These are phyloP conservation scores for Knufia fluminis DNA, from an alignment of 2,329 filamentous ascomycete species.

Conservation along the genomic window DNA sequence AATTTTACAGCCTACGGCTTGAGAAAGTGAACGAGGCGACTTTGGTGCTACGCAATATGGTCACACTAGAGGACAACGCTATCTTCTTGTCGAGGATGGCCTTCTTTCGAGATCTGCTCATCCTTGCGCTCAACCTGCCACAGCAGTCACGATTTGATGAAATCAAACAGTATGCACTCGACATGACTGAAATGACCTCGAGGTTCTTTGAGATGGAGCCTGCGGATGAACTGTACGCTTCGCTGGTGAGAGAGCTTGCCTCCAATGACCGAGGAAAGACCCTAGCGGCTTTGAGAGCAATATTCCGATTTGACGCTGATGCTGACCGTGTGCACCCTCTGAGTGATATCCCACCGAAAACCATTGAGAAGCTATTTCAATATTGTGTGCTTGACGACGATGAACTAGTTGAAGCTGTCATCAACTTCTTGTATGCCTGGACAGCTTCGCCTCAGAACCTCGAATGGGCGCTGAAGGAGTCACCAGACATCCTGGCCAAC, in stretches of 20 bases:
- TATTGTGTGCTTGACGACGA: slow-evolving; percentile 54
- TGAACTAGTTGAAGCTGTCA: slow-evolving; percentile 74
- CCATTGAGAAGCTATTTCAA: slow-evolving; percentile 46
- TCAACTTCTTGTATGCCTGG: slow-evolving; percentile 95
- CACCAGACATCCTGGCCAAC: slow-evolving; percentile 20
- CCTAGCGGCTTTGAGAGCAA: slow-evolving; percentile 66
- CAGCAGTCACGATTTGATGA: slow-evolving; percentile 64
- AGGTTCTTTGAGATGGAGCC: slow-evolving; percentile 65
- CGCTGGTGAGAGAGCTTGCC: slow-evolving; percentile 50
- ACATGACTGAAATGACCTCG: slow-evolving; percentile 84
- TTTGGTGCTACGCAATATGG: slow-evolving; percentile 88
- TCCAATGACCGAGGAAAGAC: slow-evolving; percentile 67
- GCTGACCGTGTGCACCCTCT: slow-evolving; percentile 70
- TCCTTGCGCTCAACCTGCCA: slow-evolving; percentile 72
- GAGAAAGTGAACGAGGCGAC: slow-evolving; percentile 76
- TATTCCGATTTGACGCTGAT: slow-evolving; percentile 83
- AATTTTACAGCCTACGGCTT: slow-evolving; percentile 59
- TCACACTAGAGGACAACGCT: slow-evolving; percentile 84
- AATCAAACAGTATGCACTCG: slow-evolving; percentile 80
- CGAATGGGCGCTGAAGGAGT: slow-evolving; percentile 26
- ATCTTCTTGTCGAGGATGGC: slow-evolving; percentile 66
- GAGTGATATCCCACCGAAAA: slow-evolving; percentile 55
- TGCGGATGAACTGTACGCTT: slow-evolving; percentile 69
- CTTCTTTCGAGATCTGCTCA: slow-evolving; percentile 70
- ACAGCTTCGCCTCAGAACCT: slow-evolving; percentile 80